A percentile compares a stretch with the other conserved stretches of the same genome.
phyloP scores from a whole-genome alignment of 192 early-diverging fungal species.

The Haplosporangium gracile region DNA sequence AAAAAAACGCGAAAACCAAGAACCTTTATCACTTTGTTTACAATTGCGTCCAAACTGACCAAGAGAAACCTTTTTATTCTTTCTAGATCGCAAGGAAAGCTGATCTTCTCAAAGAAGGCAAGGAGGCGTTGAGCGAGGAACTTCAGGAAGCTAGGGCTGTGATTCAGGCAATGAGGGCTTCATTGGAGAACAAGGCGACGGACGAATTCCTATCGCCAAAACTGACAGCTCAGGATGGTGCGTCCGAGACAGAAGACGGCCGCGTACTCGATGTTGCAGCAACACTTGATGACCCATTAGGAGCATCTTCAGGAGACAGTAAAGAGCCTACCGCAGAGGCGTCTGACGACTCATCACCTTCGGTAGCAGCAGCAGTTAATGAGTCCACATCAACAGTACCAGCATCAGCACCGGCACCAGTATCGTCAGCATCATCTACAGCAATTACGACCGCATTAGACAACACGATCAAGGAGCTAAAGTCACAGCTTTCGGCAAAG shows the following conservation, averaged over 20 bases:
- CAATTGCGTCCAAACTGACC: background rate
- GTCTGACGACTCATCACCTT: background rate
- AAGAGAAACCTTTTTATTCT: background rate
- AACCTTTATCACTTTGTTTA: background rate
- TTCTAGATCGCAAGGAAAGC: constrained; percentile 25
- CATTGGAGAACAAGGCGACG: constrained; percentile 40
- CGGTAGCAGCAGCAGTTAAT: background rate
- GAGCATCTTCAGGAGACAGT: constrained; percentile 1
- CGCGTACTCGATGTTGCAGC: background rate
- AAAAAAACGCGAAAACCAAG: background rate
- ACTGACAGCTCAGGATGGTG: background rate
- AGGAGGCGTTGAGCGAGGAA: constrained; percentile 41
- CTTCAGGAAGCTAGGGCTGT: constrained; percentile 35
- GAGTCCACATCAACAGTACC: background rate
- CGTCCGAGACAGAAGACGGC: background rate
- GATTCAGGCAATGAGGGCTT: constrained; percentile 45
- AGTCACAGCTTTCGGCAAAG: constrained; percentile 12
- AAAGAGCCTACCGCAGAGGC: background rate
- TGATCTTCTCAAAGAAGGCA: constrained; percentile 34
- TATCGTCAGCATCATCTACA: background rate
- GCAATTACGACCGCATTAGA: constrained; percentile 1
- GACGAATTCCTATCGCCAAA: constrained; percentile 47
- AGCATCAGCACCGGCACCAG: background rate
- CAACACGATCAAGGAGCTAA: constrained; percentile 12
- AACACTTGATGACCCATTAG: constrained; percentile 20